Evolutionary conservation across 306 rosid genomes (phyloP).

Genomic region (Crotalaria pallida): DNA sequence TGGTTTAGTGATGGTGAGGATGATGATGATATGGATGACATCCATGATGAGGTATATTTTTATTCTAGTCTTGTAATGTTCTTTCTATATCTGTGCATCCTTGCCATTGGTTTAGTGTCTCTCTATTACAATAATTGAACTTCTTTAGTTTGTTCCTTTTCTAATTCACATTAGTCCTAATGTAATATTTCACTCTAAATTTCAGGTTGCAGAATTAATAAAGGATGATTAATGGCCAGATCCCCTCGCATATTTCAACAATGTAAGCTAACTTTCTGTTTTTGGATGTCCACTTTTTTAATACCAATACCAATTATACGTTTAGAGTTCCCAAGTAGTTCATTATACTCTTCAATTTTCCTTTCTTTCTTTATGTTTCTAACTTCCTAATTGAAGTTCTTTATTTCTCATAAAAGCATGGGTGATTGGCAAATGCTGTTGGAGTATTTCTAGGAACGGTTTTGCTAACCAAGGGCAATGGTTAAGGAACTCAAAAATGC

Average conservation of each 20-base stretch:
- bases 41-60: constrained; percentile 78
- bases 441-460: not conserved
- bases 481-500: no score
- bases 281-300: constrained; percentile 4
- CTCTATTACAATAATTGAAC: not conserved
- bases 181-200: constrained; percentile 6
- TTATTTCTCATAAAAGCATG: not conserved
- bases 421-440: not conserved
- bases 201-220: constrained; percentile 52
- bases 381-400: constrained; percentile 37
- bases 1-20: constrained; percentile 57
- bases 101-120: not conserved
- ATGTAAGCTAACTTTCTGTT: constrained; percentile 44
- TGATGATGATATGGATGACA: constrained; percentile 73
- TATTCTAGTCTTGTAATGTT: constrained; percentile 6
- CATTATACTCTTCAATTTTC: not conserved
- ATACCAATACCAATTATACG: not conserved
- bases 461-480: no score
- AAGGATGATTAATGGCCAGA: constrained; percentile 95
- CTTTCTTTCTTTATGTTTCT: not conserved
- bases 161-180: not conserved
- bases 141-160: not conserved
- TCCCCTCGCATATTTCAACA: constrained; percentile 75
- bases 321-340: not conserved
- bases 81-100: constrained; percentile 17